Conservation (phyloP, 2,329 filamentous ascomycete species). For the Leptographium wingfieldii region DNA sequence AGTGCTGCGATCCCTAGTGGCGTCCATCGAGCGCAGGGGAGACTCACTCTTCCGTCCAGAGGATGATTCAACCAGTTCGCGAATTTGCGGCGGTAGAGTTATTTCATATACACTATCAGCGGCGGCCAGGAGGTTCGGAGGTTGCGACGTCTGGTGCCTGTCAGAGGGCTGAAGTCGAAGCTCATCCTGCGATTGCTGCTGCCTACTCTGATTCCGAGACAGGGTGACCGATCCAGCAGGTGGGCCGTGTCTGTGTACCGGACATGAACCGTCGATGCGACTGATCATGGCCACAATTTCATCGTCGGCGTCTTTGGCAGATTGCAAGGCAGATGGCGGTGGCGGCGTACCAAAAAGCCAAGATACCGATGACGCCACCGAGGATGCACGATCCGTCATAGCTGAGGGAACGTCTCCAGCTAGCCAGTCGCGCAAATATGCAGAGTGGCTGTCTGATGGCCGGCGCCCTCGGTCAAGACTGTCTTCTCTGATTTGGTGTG, state of each 20-base stretch:
- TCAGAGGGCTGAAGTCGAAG: too few relatives aligned
- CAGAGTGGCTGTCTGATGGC: not conserved
- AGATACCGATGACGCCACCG: not conserved
- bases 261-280: not conserved
- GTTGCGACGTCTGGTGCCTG: not conserved
- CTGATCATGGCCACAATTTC: slow-evolving; percentile 11
- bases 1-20: not conserved
- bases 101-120: slow-evolving; percentile 8
- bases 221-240: too few relatives aligned
- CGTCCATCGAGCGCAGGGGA: not conserved
- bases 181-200: too few relatives aligned
- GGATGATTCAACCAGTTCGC: slow-evolving; percentile 7
- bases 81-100: slow-evolving; percentile 6
- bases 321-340: not conserved
- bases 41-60: too few relatives aligned
- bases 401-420: too few relatives aligned
- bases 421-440: too few relatives aligned
- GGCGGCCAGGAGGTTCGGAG: not conserved
- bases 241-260: not conserved
- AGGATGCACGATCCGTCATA: too few relatives aligned
- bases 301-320: not conserved
- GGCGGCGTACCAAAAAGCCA: slow-evolving; percentile 2
- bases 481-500: not conserved
- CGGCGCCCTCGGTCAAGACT: not conserved
- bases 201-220: too few relatives aligned